Percentiles rank a stretch among this genome's conserved stretches.
These are phyloP conservation scores for Candida golubevii DNA, from an alignment of 805 yeast species.

Conservation along the genomic window DNA sequence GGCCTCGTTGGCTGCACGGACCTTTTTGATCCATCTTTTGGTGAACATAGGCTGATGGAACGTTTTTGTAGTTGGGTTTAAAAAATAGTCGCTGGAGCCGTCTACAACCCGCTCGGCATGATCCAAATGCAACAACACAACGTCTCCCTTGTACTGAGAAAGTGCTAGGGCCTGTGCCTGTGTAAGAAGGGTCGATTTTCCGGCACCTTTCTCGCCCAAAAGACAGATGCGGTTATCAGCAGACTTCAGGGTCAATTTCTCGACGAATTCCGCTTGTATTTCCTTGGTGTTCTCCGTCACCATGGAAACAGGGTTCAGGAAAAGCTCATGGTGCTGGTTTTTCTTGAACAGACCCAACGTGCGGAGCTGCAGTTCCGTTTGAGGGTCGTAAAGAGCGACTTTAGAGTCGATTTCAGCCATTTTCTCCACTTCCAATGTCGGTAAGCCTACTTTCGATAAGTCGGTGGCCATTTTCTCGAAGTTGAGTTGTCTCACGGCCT, in stretches of 20 bases:
- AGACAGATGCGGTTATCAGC: conserved; percentile 48
- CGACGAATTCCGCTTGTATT: conserved; percentile 36
- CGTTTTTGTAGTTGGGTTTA: conserved; percentile 41
- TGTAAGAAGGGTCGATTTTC: conserved; percentile 69
- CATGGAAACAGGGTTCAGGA: conserved; percentile 55
- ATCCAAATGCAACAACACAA: conserved; percentile 60
- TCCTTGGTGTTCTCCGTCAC: conserved; percentile 47
- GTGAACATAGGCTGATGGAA: conserved; percentile 80
- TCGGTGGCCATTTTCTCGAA: conserved; percentile 32
- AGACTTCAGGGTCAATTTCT: conserved; percentile 27
- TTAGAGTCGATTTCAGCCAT: conserved; percentile 11
- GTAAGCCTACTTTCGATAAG: conserved; percentile 8
- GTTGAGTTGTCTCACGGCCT: conserved; percentile 32
- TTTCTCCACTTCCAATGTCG: conserved; percentile 12
- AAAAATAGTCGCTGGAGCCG: conserved; percentile 68
- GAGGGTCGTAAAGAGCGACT: conserved; percentile 35
- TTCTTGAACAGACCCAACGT: conserved; percentile 63
- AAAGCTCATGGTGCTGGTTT: conserved; percentile 61
- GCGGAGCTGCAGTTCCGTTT: conserved; percentile 40
- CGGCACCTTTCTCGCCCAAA: conserved; percentile 72
- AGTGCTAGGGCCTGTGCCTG: conserved; percentile 62
- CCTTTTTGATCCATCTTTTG: conserved; percentile 52
- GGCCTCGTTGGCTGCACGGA: conserved; percentile 32
- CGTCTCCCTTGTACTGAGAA: conserved; percentile 25
- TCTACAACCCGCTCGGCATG: conserved; percentile 58